These are phyloP conservation scores for Biancaea sappan DNA, from an alignment of 306 rosid genomes.

Conservation along the genomic window DNA sequence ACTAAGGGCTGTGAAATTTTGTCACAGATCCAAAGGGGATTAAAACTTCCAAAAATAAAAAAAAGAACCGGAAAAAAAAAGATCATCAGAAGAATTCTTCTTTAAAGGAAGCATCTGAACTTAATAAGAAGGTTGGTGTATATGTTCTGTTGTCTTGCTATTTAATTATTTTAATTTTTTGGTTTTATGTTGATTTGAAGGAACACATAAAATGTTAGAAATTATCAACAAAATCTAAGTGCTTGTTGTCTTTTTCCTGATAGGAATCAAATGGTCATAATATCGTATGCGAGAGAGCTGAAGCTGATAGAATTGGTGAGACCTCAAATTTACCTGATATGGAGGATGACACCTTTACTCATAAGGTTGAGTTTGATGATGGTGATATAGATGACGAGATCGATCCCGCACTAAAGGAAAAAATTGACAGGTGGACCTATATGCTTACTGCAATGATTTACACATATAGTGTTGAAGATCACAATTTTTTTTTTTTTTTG, in stretches of 20 bases:
- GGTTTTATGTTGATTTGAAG: conserved; percentile 10
- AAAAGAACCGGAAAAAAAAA: conserved; percentile 86
- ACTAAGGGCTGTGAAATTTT: conserved; percentile 33
- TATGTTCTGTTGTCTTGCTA: not conserved
- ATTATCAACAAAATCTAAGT: conserved; percentile 6
- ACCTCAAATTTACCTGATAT: conserved; percentile 53
- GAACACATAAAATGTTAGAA: conserved; percentile 8
- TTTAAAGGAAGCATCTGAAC: conserved; percentile 51
- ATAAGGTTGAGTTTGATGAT: conserved; percentile 62
- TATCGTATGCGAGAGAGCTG: conserved; percentile 45
- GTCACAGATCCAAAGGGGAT: conserved; percentile 69
- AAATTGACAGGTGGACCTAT: conserved; percentile 77
- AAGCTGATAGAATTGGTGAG: conserved; percentile 49
- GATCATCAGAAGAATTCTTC: conserved; percentile 69
- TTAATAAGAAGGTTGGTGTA: conserved; percentile 53
- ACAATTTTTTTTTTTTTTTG: no score
- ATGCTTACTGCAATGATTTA: conserved; percentile 24
- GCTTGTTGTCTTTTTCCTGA: conserved; percentile 7
- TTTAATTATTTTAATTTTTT: conserved; percentile 17
- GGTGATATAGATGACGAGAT: conserved; percentile 82
- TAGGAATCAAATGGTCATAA: conserved; percentile 70
- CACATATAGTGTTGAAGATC: conserved; percentile 26
- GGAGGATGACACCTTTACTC: conserved; percentile 41
- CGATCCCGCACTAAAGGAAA: conserved; percentile 90
- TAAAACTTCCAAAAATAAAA: conserved; percentile 77